Conservation (phyloP, 1,284 basidiomycete species). For the Papiliotrema nemorosa region DNA sequence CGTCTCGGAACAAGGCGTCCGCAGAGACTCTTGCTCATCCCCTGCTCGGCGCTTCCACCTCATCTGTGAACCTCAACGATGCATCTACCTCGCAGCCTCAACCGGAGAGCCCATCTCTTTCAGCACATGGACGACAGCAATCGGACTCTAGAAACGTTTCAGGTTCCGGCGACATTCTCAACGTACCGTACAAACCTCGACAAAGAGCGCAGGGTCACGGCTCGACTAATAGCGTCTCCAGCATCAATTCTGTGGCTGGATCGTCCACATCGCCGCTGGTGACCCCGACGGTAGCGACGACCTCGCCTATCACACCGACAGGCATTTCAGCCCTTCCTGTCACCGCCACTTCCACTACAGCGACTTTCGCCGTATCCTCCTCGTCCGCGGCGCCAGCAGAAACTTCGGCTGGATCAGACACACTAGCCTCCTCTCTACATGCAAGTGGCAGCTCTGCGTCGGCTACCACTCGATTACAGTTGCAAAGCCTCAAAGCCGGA, state of each 20-base stretch:
- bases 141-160: constrained; percentile 1
- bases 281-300: constrained; percentile 1
- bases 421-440: constrained; percentile 2
- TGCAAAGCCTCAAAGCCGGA: constrained; percentile 74
- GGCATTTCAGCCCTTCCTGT: constrained; percentile 15
- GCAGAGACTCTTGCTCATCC: constrained; percentile 38
- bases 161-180: constrained; percentile 3
- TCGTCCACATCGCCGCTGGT: constrained; percentile 3
- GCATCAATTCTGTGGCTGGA: constrained; percentile 12
- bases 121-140: not conserved
- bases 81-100: constrained; percentile 2
- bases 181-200: constrained; percentile 41
- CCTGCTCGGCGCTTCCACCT: constrained; percentile 38
- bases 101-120: not conserved
- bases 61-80: constrained; percentile 22
- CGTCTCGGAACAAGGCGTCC: constrained; percentile 14
- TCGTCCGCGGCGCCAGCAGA: constrained; percentile 12
- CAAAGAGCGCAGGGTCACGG: constrained; percentile 17
- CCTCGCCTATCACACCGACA: constrained; percentile 1
- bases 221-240: constrained; percentile 21
- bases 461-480: constrained; percentile 55
- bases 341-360: constrained; percentile 28
- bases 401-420: not conserved
- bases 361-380: constrained; percentile 34
- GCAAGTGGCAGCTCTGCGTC: constrained; percentile 6